phyloP scores from a whole-genome alignment of 1,284 basidiomycete species.

The Cryptococcus sp. region DNA sequence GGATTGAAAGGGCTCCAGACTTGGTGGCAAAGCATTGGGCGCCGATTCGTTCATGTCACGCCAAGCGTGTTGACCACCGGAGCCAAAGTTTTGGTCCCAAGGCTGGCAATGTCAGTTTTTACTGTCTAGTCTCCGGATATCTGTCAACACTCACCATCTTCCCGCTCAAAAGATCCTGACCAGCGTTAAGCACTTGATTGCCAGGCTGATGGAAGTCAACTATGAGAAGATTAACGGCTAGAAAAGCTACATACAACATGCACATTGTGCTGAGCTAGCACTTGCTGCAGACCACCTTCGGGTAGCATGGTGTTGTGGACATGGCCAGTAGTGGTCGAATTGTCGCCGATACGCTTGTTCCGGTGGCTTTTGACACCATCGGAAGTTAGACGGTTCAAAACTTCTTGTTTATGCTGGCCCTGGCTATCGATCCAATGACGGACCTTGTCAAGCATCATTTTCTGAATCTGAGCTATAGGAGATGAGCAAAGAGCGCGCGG shows the following conservation, averaged over 20 bases:
- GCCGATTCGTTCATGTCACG: constrained; percentile 28
- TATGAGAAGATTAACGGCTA: neutral
- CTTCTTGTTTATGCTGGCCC: constrained; percentile 54
- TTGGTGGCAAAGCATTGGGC: constrained; percentile 8
- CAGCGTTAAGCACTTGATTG: constrained; percentile 38
- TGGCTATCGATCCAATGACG: constrained; percentile 55
- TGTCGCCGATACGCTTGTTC: constrained; percentile 59
- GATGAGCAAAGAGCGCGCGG: neutral
- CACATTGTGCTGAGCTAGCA: constrained; percentile 43
- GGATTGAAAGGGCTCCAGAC: constrained; percentile 2
- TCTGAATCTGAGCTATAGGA: constrained; percentile 67
- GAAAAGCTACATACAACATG: constrained; percentile 36
- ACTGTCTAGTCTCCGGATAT: neutral
- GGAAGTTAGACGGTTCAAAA: constrained; percentile 61
- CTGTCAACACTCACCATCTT: constrained; percentile 35
- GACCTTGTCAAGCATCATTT: constrained; percentile 62
- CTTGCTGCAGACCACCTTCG: constrained; percentile 44
- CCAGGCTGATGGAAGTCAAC: constrained; percentile 30
- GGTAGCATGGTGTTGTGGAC: constrained; percentile 40
- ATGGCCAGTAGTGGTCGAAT: constrained; percentile 30
- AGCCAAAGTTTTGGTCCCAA: constrained; percentile 45
- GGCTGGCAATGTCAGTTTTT: constrained; percentile 21
- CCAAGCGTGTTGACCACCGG: constrained; percentile 43
- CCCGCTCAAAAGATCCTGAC: constrained; percentile 43
- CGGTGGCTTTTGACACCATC: constrained; percentile 65